Evolutionary conservation across 768 basidiomycete species (phyloP), one percentile per base, ranked within the genome.

Genomic region (Paxillus involutus): DNA sequence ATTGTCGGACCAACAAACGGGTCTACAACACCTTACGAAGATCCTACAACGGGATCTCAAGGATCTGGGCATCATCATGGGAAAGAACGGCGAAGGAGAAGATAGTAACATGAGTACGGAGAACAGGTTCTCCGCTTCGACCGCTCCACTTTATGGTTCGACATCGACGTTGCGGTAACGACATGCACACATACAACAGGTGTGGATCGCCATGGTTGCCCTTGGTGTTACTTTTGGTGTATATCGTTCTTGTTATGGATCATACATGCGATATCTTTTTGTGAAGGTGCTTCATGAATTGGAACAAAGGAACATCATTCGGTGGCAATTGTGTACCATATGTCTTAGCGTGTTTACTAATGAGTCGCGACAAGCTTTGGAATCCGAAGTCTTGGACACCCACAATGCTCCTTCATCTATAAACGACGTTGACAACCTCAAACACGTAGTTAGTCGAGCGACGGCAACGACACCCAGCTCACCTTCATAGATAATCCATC

Each of bases 21-120:
- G 92, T 21, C 72, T 94, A 50, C 84, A 84, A 24, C 88, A 93
- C 66, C 73, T 94, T 48, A 91, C 88, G 8, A 88, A 84, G 63
- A 84, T 91, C 41, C 63, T 94, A 50, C 81, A 85, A 52, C 77
- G 75, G 55, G 80, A 80, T 59, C 69, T 83, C 61, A 82, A 78
- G 63, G 91, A 91, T 73, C 67, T 92, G 51, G 77, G 73, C 13
- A 75, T 89, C 26, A 84, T 93, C 33, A 71, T 79, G 68, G 84
- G 83, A 47, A 73, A 75, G 12, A 75, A 67, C n/a, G 64, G 66
- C 32, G 66, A 71, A 52, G 70, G 67, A 44, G 72, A 72, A 36
- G 74, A 75, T 14, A 57, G 53, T 0, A 56, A 61, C 24, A 12
- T 57, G 10, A 45, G 35, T 40, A 46, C 41, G 45, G 69, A 66